Evolutionary conservation across 805 yeast species (phyloP), one percentile per base, ranked within the genome.

Genomic region (Candida loeiensis): DNA sequence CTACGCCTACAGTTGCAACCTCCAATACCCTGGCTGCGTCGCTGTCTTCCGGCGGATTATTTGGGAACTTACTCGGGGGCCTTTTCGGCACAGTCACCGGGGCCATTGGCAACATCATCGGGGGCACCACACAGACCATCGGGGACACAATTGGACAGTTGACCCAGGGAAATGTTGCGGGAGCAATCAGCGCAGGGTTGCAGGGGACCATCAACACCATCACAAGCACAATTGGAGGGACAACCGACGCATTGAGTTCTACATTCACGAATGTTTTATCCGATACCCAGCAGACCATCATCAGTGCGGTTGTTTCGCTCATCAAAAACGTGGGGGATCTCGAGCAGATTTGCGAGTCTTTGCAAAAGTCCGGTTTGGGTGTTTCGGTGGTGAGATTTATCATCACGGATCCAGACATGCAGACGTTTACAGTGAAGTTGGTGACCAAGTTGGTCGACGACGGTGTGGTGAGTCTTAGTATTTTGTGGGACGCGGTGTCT

Each of bases 311-410:
- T 24, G 46, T 54, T 21, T 35, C 42, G 13, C 42, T 54, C 26
- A 42, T 54, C n/a, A 53, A 49, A 16, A 39, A 52, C 9, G 45
- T 47, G 37, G 41, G 45, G 38, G 48, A 47, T 29, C 36, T 50
- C 16, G 55, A 49, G 34, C 45, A 45, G 21, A 46, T 54, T 14
- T 45, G 48, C 37, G 53, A 46, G 35, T 53, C 57, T 4, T 47
- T 54, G 44, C 37, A 41, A 12, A 53, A 53, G 44, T 53, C 57
- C 7, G 58, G 58, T n/a, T 48, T 54, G 33, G 58, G 47, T 16
- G 45, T 47, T 9, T 49, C 49, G 14, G 47, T 53, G 21, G 42
- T 49, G 15, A 40, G 48, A 39, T 45, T 44, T 16, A 46, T 46
- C 4, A 33, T 54, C 21, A 41, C 42, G 9, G 53, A 54, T 40